These are phyloP conservation scores for Eucalyptus leucophloia DNA, from an alignment of 345 rosid genomes.

Conservation along the genomic window DNA sequence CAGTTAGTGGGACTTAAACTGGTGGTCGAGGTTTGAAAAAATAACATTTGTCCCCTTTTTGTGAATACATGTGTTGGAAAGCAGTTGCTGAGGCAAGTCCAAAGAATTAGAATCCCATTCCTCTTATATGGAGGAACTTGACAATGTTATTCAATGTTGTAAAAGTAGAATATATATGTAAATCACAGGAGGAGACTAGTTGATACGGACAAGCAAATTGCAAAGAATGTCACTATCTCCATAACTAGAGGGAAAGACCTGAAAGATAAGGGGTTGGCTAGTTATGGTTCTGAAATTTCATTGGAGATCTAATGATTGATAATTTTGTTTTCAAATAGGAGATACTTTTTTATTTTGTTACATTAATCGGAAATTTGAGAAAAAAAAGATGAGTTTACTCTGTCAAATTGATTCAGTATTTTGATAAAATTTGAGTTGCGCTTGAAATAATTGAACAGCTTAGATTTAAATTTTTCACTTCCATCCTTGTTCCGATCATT, in stretches of 20 bases:
- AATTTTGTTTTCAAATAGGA: neutral
- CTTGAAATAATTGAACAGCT: neutral
- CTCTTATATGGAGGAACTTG: no score
- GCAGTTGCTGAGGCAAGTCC: neutral
- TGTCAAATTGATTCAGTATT: neutral
- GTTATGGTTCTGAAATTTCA: no score
- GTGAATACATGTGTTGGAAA: neutral
- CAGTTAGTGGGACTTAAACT: neutral
- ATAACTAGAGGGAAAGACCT: neutral
- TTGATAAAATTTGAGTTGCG: neutral
- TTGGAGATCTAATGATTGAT: neutral
- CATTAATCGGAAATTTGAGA: neutral
- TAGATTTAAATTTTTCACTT: neutral
- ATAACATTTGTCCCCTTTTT: neutral
- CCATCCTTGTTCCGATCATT: accelerated
- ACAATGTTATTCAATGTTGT: neutral
- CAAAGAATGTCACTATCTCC: neutral
- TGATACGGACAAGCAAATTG: neutral
- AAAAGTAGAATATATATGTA: neutral
- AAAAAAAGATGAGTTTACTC: neutral
- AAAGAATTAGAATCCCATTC: neutral
- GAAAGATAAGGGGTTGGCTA: neutral
- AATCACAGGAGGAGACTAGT: neutral
- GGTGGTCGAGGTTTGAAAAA: neutral
- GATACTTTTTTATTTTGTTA: neutral